phyloP scores from a whole-genome alignment of 1,284 basidiomycete species.

The Hymenochaete sp. region DNA sequence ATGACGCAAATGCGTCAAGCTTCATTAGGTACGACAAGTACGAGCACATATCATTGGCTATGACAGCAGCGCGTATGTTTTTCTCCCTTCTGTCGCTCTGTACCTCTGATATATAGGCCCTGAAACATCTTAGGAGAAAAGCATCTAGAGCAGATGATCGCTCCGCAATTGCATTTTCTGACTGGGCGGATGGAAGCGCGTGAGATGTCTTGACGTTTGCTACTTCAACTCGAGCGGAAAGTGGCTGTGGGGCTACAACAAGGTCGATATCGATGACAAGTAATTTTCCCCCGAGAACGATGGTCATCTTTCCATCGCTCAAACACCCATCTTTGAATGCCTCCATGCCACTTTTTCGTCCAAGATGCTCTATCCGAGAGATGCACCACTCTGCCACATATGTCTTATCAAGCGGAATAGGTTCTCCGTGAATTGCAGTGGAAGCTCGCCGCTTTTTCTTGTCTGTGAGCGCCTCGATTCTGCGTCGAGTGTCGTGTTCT shows the following conservation, averaged over 20 bases:
- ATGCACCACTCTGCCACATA: slow-evolving; percentile 18
- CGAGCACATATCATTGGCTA: slow-evolving; percentile 40
- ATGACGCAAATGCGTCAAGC: slow-evolving; percentile 52
- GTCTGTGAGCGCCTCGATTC: slow-evolving; percentile 10
- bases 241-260: slow-evolving; percentile 30
- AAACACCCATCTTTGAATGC: slow-evolving; percentile 50
- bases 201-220: slow-evolving; percentile 62
- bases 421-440: slow-evolving; percentile 17
- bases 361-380: slow-evolving; percentile 19
- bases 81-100: slow-evolving; percentile 48
- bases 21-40: slow-evolving; percentile 64
- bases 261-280: slow-evolving; percentile 70
- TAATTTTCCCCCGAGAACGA: slow-evolving; percentile 66
- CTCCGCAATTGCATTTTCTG: slow-evolving; percentile 29
- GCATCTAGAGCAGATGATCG: slow-evolving; percentile 53
- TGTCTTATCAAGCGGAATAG: slow-evolving; percentile 16
- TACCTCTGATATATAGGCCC: slow-evolving; percentile 49
- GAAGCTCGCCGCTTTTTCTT: not conserved
- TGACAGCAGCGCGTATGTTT: slow-evolving; percentile 38
- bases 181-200: slow-evolving; percentile 44
- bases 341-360: slow-evolving; percentile 20
- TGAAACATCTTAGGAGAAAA: slow-evolving; percentile 47
- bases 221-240: slow-evolving; percentile 32
- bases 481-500: slow-evolving; percentile 8
- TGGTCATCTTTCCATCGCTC: slow-evolving; percentile 39